Percentiles rank a stretch among this genome's conserved stretches.
Evolutionary conservation across 129 eudicot species (phyloP).

Genomic region (Chrysanthemum lavandulifolium): DNA sequence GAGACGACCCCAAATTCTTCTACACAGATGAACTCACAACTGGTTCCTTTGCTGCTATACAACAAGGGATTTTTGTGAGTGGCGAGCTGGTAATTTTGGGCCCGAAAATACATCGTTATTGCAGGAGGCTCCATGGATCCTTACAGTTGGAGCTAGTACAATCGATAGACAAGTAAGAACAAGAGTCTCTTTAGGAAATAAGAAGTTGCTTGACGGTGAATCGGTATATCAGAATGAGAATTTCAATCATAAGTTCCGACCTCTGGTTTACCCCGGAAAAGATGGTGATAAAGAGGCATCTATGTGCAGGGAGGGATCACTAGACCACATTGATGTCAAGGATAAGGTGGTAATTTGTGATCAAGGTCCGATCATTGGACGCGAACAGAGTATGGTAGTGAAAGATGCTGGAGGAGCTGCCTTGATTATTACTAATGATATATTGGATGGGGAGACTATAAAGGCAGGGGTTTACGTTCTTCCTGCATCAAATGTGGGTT

Average conservation of each 20-base stretch:
- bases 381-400: slow-evolving; percentile 34
- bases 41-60: slow-evolving; percentile 41
- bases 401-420: slow-evolving; percentile 61
- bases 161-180: slow-evolving; percentile 34
- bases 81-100: slow-evolving; percentile 42
- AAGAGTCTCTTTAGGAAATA: slow-evolving; percentile 35
- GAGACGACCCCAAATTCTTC: slow-evolving; percentile 22
- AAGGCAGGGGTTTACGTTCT: slow-evolving; percentile 37
- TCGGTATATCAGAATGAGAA: not conserved
- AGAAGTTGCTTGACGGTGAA: slow-evolving; percentile 32
- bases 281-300: slow-evolving; percentile 13
- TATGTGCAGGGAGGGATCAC: slow-evolving; percentile 31
- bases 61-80: not conserved
- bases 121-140: slow-evolving; percentile 63
- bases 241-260: slow-evolving; percentile 30
- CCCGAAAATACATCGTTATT: slow-evolving; percentile 24
- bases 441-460: slow-evolving; percentile 28
- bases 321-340: slow-evolving; percentile 29
- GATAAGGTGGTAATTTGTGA: slow-evolving; percentile 19
- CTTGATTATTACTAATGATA: slow-evolving; percentile 44
- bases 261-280: slow-evolving; percentile 46
- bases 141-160: slow-evolving; percentile 44
- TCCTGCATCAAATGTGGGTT: slow-evolving; percentile 50
- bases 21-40: slow-evolving; percentile 23
- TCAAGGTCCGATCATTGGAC: not conserved